Conservation (phyloP, 108 stramenopile genomes). For the Fistulifera pelliculosa region DNA sequence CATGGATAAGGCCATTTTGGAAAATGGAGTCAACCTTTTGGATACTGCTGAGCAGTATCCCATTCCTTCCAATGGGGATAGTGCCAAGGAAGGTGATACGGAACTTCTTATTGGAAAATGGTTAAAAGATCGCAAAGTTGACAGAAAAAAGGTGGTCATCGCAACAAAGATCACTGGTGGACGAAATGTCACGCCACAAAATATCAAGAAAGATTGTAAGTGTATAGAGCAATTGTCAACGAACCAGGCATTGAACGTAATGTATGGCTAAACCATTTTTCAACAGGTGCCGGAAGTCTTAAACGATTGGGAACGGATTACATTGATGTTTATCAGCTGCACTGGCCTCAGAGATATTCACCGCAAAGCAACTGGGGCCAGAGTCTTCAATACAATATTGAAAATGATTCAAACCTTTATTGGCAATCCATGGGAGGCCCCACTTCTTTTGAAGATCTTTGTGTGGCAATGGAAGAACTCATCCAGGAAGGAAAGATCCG, state of each 20-base stretch:
- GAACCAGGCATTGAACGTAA: too few relatives aligned
- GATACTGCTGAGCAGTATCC: slow-evolving; percentile 87
- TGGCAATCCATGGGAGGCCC: slow-evolving; percentile 57
- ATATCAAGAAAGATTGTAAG: slow-evolving; percentile 32
- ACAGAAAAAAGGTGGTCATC: slow-evolving; percentile 65
- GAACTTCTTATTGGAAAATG: slow-evolving; percentile 76
- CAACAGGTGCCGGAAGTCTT: slow-evolving; percentile 44
- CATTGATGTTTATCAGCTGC: slow-evolving; percentile 79
- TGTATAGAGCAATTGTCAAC: too few relatives aligned
- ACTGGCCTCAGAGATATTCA: slow-evolving; percentile 82
- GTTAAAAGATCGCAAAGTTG: slow-evolving; percentile 60
- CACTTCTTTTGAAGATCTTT: slow-evolving; percentile 78
- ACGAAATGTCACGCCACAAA: slow-evolving; percentile 43
- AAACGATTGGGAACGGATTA: slow-evolving; percentile 71
- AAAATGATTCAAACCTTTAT: slow-evolving; percentile 43
- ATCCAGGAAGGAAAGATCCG: slow-evolving; percentile 80
- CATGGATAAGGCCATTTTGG: slow-evolving; percentile 72
- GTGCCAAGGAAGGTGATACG: slow-evolving; percentile 60
- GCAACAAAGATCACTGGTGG: slow-evolving; percentile 89
- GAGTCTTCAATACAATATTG: slow-evolving; percentile 62
- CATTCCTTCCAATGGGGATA: slow-evolving; percentile 57
- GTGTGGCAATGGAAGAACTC: slow-evolving; percentile 69
- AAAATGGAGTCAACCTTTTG: slow-evolving; percentile 72
- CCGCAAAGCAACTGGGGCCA: slow-evolving; percentile 88
- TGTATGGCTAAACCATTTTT: too few relatives aligned